Evolutionary conservation across 2,329 filamentous ascomycete species (phyloP), one percentile per base, ranked within the genome.

Genomic region (Colletotrichum nymphaeae): DNA sequence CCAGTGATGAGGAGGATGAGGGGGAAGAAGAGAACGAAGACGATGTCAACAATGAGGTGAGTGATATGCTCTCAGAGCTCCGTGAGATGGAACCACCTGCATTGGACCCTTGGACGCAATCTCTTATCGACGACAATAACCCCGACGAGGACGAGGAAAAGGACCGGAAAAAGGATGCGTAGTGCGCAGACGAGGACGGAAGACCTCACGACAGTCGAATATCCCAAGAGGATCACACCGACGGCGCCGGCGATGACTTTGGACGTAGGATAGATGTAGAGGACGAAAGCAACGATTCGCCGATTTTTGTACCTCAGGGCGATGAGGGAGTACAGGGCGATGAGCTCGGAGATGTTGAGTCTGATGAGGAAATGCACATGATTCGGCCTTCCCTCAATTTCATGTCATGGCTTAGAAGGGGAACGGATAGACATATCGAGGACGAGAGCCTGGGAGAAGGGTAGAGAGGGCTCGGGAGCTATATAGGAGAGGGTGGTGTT

Each of bases 1-100:
- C 94, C 62, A 98, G 95, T 79, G 95, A 98, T 78, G 96, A 98
- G 83, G 97, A 98, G 76, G 97, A 98, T 76, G 96, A 98, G 78
- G 96, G 98, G 75, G 93, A 95, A 84, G 94, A 97, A 74, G 94
- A 94, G 71, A 93, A 93, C 76, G 93, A 96, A 76, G 93, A 94
- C 77, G 93, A 94, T 74, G 90, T 90, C 52, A 90, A 89, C 79
- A 91, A 88, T 75, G 91, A 92, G 90, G 91, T 92, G 84, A 89
- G 90, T 87, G 69, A 77, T 80, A 79, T 73, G 70, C 70, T 74
- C 56, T 75, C 68, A 62, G 74, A 74, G 69, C 58, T 72, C 12
- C 69, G 69, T 74, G 72, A 72, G 67, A 63, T 59, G 69, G 68
- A 74, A 59, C 30, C 72, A 19, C 68, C 68, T 16, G 62, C 68